These are phyloP conservation scores for Teunomyces panamensis DNA, from an alignment of 805 yeast genomes.

Conservation along the genomic window DNA sequence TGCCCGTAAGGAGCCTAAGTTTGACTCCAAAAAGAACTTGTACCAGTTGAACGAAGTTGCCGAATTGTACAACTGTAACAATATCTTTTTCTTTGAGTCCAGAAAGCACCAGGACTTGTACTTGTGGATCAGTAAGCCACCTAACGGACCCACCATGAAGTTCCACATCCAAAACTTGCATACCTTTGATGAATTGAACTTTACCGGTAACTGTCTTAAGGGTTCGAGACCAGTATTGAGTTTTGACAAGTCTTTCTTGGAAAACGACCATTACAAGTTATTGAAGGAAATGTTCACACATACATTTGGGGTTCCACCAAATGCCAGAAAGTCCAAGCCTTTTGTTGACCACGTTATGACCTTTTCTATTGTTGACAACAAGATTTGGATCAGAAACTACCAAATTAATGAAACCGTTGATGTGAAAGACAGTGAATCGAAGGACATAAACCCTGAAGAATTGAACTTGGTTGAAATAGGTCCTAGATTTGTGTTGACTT, in stretches of 20 bases:
- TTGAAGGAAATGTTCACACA: slow-evolving; percentile 82
- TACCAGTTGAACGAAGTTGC: slow-evolving; percentile 92
- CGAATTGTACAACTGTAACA: slow-evolving; percentile 95
- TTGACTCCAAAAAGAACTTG: slow-evolving; percentile 88
- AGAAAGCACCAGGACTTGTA: slow-evolving; percentile 95
- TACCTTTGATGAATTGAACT: slow-evolving; percentile 92
- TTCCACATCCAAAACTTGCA: slow-evolving; percentile 93
- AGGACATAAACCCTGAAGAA: slow-evolving; percentile 47
- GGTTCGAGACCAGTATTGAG: slow-evolving; percentile 94
- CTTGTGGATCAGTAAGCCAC: slow-evolving; percentile 93
- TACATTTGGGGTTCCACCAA: slow-evolving; percentile 90
- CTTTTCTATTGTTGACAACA: slow-evolving; percentile 86
- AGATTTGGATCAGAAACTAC: slow-evolving; percentile 93
- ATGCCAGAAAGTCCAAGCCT: slow-evolving; percentile 89
- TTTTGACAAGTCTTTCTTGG: slow-evolving; percentile 73
- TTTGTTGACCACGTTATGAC: slow-evolving; percentile 94
- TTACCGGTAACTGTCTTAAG: slow-evolving; percentile 92
- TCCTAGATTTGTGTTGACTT: slow-evolving; percentile 91
- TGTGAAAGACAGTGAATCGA: slow-evolving; percentile 51
- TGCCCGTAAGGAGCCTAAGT: slow-evolving; percentile 92
- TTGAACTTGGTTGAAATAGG: slow-evolving; percentile 90
- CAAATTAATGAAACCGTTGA: slow-evolving; percentile 74
- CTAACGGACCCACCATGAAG: slow-evolving; percentile 95
- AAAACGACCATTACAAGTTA: slow-evolving; percentile 63
- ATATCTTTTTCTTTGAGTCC: slow-evolving; percentile 89